Conservation (phyloP, 2,329 filamentous ascomycete species). For the Fusarium sp. region DNA sequence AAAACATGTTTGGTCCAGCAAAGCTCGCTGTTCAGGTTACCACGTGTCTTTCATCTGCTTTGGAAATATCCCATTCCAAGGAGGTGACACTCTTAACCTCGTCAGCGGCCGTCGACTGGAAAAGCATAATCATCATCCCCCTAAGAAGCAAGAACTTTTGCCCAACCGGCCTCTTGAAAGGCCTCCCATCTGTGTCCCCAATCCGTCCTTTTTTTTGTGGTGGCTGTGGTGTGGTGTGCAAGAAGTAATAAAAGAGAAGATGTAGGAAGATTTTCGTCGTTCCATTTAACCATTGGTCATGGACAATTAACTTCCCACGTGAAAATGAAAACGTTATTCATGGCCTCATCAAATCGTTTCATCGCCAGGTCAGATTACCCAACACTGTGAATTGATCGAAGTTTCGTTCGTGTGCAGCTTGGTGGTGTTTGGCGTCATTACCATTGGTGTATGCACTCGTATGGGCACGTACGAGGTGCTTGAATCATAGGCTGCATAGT, state of each 20-base stretch:
- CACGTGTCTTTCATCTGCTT: constrained; percentile 24
- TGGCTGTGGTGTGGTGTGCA: constrained; percentile 29
- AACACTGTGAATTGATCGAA: constrained; percentile 33
- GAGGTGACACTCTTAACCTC: constrained; percentile 30
- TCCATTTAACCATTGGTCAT: constrained; percentile 26
- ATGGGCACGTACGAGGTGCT: constrained; percentile 49
- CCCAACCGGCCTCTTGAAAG: constrained; percentile 13
- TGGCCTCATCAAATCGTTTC: constrained; percentile 43
- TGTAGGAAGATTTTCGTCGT: constrained; percentile 23
- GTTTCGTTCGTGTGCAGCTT: constrained; percentile 37
- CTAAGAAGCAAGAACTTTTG: constrained; percentile 39
- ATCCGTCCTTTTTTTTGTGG: constrained; percentile 30
- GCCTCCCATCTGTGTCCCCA: constrained; percentile 16
- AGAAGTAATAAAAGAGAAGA: constrained; percentile 20
- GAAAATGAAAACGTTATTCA: constrained; percentile 39
- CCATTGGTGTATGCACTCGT: constrained; percentile 40
- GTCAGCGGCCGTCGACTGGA: constrained; percentile 30
- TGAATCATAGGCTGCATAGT: constrained; percentile 48
- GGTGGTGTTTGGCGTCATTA: constrained; percentile 31
- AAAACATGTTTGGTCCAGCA: constrained; percentile 34
- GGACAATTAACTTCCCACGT: constrained; percentile 25
- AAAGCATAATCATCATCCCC: constrained; percentile 31
- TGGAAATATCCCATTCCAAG: constrained; percentile 39
- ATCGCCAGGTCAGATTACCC: constrained; percentile 35
- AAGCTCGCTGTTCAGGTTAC: constrained; percentile 24